Conservation (phyloP, 257 asterid genomes). For the Dorcoceras hygrometricum region DNA sequence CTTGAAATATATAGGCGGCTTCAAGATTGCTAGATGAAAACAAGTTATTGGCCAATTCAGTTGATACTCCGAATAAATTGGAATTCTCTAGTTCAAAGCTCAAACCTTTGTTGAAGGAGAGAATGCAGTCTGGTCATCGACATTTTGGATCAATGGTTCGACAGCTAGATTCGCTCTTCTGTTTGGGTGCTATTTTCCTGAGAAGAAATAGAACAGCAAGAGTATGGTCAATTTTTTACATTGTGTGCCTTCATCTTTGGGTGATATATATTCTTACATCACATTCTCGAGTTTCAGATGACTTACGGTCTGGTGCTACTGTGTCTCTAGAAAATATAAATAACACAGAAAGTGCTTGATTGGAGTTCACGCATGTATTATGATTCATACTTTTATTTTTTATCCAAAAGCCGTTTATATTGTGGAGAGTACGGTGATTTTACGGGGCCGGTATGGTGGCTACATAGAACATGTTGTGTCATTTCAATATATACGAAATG, state of each 20-base stretch:
- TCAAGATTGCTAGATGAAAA: conserved; percentile 69
- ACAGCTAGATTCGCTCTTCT: conserved; percentile 74
- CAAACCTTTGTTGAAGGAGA: conserved; percentile 49
- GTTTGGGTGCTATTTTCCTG: conserved; percentile 63
- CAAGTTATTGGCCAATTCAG: conserved; percentile 33
- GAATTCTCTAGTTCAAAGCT: conserved; percentile 46
- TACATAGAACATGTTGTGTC: background rate
- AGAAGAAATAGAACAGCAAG: conserved; percentile 74
- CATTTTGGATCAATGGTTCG: conserved; percentile 76
- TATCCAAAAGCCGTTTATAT: background rate
- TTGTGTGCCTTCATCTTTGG: conserved; percentile 85
- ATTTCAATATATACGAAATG: background rate
- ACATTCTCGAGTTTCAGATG: conserved; percentile 58
- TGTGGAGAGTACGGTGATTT: background rate
- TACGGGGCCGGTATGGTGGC: background rate
- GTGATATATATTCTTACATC: conserved; percentile 67
- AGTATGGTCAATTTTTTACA: conserved; percentile 61
- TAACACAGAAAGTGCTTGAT: conserved; percentile 62
- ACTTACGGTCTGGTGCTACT: conserved; percentile 51
- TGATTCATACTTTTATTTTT: background rate
- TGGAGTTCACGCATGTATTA: background rate
- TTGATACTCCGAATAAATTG: conserved; percentile 46
- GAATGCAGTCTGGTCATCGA: conserved; percentile 65
- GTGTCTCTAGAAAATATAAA: conserved; percentile 82
- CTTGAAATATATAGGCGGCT: conserved; percentile 48